Conservation (phyloP, 2,329 filamentous ascomycete species). For the Xylariaceae sp. region DNA sequence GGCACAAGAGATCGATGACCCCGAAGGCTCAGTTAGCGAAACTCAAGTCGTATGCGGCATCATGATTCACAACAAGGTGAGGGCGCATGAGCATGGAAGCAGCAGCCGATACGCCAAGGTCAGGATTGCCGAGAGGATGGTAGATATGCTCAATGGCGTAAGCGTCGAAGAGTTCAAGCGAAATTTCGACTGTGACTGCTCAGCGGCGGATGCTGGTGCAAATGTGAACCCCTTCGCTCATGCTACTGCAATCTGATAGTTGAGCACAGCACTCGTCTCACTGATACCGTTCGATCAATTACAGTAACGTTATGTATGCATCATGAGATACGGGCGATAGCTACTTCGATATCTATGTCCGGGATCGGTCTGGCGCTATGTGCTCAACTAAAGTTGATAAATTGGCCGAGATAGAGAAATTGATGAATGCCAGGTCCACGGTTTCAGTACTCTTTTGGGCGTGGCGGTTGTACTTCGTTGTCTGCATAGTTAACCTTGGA, state of each 20-base stretch:
- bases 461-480: too few relatives aligned
- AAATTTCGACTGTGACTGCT: slow-evolving; percentile 62
- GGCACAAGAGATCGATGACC: slow-evolving; percentile 18
- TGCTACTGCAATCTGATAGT: slow-evolving; percentile 12
- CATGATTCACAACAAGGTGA: slow-evolving; percentile 67
- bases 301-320: too few relatives aligned
- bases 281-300: too few relatives aligned
- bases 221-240: slow-evolving; percentile 6
- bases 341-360: too few relatives aligned
- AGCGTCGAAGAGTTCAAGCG: slow-evolving; percentile 53
- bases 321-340: too few relatives aligned
- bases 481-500: too few relatives aligned
- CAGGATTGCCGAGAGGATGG: slow-evolving; percentile 56
- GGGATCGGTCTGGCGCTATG: too few relatives aligned
- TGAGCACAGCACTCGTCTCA: too few relatives aligned
- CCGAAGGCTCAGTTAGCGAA: not conserved
- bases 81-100: slow-evolving; percentile 57
- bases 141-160: slow-evolving; percentile 43
- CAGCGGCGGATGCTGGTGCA: slow-evolving; percentile 4
- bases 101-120: slow-evolving; percentile 72
- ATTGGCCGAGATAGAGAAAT: too few relatives aligned
- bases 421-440: too few relatives aligned
- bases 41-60: slow-evolving; percentile 66
- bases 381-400: too few relatives aligned
- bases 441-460: too few relatives aligned